Conservation (phyloP, 148 eudicot genomes). For the Rhododendron ferrugineum region DNA sequence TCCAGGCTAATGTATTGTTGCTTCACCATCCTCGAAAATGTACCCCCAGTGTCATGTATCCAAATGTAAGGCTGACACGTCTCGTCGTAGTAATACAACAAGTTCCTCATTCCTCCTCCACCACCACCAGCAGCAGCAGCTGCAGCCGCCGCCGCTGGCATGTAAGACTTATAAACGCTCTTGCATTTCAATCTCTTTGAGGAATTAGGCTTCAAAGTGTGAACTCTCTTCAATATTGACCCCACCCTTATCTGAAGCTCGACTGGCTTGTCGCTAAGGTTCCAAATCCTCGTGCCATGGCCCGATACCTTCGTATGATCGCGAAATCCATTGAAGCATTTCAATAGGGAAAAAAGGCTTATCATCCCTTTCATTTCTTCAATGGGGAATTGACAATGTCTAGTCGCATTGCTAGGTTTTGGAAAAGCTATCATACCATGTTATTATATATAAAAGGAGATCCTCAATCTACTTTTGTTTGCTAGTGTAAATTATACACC, state of each 20-base stretch:
- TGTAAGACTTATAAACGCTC: constrained; percentile 65
- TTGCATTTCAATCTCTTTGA: constrained; percentile 69
- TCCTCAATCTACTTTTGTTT: constrained; percentile 6
- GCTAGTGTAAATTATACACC: not conserved
- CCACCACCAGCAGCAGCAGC: not conserved
- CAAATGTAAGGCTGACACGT: constrained; percentile 73
- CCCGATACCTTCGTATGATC: constrained; percentile 40
- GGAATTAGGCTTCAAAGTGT: constrained; percentile 63
- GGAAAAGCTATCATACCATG: not conserved
- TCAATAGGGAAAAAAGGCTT: constrained; percentile 35
- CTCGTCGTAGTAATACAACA: constrained; percentile 60
- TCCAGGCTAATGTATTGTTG: constrained; percentile 85
- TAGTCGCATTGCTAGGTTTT: not conserved
- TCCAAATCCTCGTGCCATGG: constrained; percentile 55
- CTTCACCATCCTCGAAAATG: constrained; percentile 72
- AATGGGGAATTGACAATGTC: not conserved
- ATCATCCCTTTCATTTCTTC: constrained; percentile 35
- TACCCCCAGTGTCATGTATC: constrained; percentile 66
- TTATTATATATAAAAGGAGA: constrained; percentile 4
- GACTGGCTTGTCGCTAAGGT: constrained; percentile 61
- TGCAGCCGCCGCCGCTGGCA: constrained; percentile 25
- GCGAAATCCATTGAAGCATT: constrained; percentile 53
- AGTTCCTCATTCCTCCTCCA: constrained; percentile 26
- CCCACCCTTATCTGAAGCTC: constrained; percentile 82
- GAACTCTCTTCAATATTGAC: constrained; percentile 57